Percentiles rank a stretch among this genome's conserved stretches.
phyloP scores from a whole-genome alignment of 768 basidiomycete species.

The Hericium erinaceus region DNA sequence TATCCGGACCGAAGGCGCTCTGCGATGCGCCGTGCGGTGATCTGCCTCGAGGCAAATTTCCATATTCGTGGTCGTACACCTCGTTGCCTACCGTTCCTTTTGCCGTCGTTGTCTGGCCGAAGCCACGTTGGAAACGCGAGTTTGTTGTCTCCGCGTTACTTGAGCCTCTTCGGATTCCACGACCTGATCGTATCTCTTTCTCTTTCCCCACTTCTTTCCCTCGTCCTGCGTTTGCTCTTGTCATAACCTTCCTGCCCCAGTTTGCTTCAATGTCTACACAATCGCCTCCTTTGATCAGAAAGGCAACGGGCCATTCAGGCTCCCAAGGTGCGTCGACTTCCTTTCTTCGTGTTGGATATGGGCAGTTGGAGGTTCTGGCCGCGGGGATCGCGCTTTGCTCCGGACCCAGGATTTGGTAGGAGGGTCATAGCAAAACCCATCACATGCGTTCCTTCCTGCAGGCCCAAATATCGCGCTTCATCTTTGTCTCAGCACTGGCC shows the following conservation, averaged over 20 bases:
- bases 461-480: not conserved
- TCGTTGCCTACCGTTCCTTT: slow-evolving; percentile 14
- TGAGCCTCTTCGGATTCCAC: slow-evolving; percentile 11
- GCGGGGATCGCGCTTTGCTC: not conserved
- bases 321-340: slow-evolving; percentile 7
- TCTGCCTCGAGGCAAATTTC: slow-evolving; percentile 17
- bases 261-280: slow-evolving; percentile 12
- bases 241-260: not conserved
- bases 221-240: not conserved
- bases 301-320: slow-evolving; percentile 1
- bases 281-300: slow-evolving; percentile 14
- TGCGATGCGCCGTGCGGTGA: slow-evolving; percentile 7
- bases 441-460: not conserved
- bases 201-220: slow-evolving; percentile 8
- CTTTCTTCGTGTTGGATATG: not conserved
- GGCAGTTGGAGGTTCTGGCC: slow-evolving; percentile 4
- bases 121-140: slow-evolving; percentile 18
- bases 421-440: too few species aligned
- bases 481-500: not conserved
- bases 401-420: too few species aligned
- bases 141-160: slow-evolving; percentile 13
- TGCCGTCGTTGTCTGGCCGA: slow-evolving; percentile 10
- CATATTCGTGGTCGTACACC: slow-evolving; percentile 10
- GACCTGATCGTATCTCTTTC: slow-evolving; percentile 5
- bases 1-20: too few species aligned